A percentile compares a stretch with the other conserved stretches of the same genome.
phyloP scores from a whole-genome alignment of 1,139 yeast species.

The Protomyces macrosporus region DNA sequence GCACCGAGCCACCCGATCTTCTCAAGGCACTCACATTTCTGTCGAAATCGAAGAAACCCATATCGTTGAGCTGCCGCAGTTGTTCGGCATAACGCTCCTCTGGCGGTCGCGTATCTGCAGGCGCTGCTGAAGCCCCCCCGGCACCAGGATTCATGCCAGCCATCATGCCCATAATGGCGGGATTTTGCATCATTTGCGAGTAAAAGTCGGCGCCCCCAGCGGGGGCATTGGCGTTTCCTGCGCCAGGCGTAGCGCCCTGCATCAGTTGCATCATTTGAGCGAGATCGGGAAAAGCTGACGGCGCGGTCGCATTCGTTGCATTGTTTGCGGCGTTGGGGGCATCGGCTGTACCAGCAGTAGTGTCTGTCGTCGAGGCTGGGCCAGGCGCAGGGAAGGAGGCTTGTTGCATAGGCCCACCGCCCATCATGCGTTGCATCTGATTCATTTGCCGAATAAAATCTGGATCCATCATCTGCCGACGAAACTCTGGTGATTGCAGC shows the following conservation, averaged over 20 bases:
- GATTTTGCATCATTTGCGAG: constrained; percentile 62
- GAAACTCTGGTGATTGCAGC: constrained; percentile 76
- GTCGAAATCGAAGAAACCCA: constrained; percentile 93
- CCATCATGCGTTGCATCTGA: constrained; percentile 58
- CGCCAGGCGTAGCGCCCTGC: constrained; percentile 30
- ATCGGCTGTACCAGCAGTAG: constrained; percentile 41
- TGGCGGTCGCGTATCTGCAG: constrained; percentile 81
- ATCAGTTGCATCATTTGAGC: constrained; percentile 30
- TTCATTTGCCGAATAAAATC: constrained; percentile 65
- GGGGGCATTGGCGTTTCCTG: background rate
- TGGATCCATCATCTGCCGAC: constrained; percentile 61
- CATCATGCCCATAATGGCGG: constrained; percentile 60
- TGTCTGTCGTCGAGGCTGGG: constrained; percentile 47
- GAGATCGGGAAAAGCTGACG: constrained; percentile 27
- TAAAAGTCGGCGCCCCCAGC: constrained; percentile 38
- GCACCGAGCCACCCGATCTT: constrained; percentile 94
- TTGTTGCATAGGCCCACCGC: constrained; percentile 37
- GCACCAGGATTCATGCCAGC: constrained; percentile 33
- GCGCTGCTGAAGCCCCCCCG: constrained; percentile 33
- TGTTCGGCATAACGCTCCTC: constrained; percentile 92
- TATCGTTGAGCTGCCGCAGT: constrained; percentile 85
- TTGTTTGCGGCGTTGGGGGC: constrained; percentile 26
- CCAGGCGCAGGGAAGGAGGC: constrained; percentile 32
- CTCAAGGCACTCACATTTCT: constrained; percentile 84
- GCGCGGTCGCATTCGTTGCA: constrained; percentile 29